Evolutionary conservation across 257 asterid genomes (phyloP).

Genomic region (Prunella vulgaris): DNA sequence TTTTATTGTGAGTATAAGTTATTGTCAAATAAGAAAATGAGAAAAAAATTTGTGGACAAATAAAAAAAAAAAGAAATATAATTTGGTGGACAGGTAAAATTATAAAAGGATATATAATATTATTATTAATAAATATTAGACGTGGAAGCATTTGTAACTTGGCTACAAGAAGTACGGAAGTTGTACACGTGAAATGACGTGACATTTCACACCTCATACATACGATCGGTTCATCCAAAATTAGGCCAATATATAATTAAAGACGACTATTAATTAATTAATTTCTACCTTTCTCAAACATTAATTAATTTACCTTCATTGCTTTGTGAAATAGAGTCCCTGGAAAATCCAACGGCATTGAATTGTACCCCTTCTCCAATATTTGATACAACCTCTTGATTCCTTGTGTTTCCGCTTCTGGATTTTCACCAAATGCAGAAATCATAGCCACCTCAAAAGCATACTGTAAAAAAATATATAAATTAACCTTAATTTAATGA

Average conservation of each 20-base stretch:
- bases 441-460: conserved; percentile 75
- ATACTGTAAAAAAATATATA: conserved; percentile 26
- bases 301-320: conserved; percentile 49
- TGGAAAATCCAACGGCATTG: conserved; percentile 60
- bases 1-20: too few relatives aligned
- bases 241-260: too few relatives aligned
- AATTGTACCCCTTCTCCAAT: conserved; percentile 68
- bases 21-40: too few relatives aligned
- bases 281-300: too few relatives aligned
- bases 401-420: conserved; percentile 37
- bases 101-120: too few relatives aligned
- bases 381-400: conserved; percentile 38
- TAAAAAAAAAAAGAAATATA: too few relatives aligned
- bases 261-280: too few relatives aligned
- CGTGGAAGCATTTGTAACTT: not conserved
- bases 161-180: not conserved
- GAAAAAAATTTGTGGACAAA: too few relatives aligned
- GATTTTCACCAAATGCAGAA: conserved; percentile 40
- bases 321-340: conserved; percentile 54
- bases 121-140: too few relatives aligned
- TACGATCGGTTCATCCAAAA: not conserved
- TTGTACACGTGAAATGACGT: not conserved
- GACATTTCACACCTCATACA: not conserved
- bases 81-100: too few relatives aligned
- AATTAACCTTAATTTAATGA: too few relatives aligned